Percentiles rank a stretch among this genome's conserved stretches.
Evolutionary conservation across 1,139 yeast genomes (phyloP).

Genomic region (Protomyces gravidus): DNA sequence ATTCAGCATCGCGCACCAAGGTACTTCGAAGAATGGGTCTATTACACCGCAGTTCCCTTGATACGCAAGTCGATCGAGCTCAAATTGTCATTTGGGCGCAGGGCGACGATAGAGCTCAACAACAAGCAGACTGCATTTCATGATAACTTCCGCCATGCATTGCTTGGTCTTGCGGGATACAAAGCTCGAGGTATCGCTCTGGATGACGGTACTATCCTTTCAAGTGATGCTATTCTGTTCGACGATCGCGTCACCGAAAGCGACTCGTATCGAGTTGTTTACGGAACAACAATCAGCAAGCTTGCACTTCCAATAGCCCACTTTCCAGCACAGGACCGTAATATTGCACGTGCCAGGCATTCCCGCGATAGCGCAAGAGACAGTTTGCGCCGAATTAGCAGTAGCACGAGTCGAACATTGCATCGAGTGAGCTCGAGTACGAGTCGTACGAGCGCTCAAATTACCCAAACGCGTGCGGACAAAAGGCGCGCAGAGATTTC

Average conservation of each 20-base stretch:
- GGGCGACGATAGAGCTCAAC: constrained; percentile 6
- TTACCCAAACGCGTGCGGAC: neutral
- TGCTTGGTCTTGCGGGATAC: constrained; percentile 14
- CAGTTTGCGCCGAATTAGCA: constrained; percentile 13
- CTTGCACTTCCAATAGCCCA: too few relatives aligned
- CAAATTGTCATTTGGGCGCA: constrained; percentile 13
- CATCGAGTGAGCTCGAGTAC: constrained; percentile 16
- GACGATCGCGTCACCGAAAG: constrained; percentile 4
- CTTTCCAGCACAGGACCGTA: too few relatives aligned
- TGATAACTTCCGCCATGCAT: constrained; percentile 18
- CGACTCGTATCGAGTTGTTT: constrained; percentile 4
- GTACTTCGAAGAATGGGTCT: constrained; percentile 24
- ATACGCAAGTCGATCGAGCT: constrained; percentile 12
- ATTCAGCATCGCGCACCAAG: constrained; percentile 2
- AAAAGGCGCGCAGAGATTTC: neutral
- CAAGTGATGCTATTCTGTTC: constrained; percentile 13
- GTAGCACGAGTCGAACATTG: constrained; percentile 6
- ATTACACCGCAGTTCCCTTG: constrained; percentile 20
- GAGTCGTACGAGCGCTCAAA: neutral
- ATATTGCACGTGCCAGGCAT: constrained; percentile 3
- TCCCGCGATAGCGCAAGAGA: constrained; percentile 7
- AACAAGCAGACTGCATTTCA: constrained; percentile 11
- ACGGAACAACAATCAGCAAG: too few relatives aligned
- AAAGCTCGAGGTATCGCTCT: constrained; percentile 24
- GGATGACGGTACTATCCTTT: constrained; percentile 16